A percentile compares a stretch with the other conserved stretches of the same genome.
These are phyloP conservation scores for Asterophora parasitica DNA, from an alignment of 768 basidiomycete genomes.

Conservation along the genomic window DNA sequence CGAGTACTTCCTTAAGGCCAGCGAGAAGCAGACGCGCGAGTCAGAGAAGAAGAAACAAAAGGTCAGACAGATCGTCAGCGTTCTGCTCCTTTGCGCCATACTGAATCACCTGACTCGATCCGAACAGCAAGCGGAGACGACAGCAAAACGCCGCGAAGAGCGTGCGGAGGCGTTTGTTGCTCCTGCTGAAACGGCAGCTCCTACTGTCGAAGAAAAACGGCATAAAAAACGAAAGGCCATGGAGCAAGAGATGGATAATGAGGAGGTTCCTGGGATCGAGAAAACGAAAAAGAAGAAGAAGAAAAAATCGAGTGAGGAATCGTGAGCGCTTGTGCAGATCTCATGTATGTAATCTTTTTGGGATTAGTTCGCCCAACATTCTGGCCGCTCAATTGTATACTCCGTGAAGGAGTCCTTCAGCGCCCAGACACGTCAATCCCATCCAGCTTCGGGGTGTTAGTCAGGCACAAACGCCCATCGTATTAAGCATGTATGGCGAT, in stretches of 20 bases:
- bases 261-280: slow-evolving; percentile 18
- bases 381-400: too few relatives aligned
- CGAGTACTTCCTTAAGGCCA: slow-evolving; percentile 95
- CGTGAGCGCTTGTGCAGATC: not conserved
- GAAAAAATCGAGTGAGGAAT: slow-evolving; percentile 23
- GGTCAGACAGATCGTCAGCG: slow-evolving; percentile 30
- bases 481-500: too few relatives aligned
- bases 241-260: slow-evolving; percentile 28
- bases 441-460: too few relatives aligned
- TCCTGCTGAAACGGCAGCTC: slow-evolving; percentile 71
- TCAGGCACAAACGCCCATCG: too few relatives aligned
- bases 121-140: slow-evolving; percentile 76
- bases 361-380: not conserved
- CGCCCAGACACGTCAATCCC: too few relatives aligned
- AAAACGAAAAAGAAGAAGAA: slow-evolving; percentile 30
- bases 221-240: slow-evolving; percentile 43
- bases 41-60: slow-evolving; percentile 70
- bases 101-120: slow-evolving; percentile 1
- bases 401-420: too few relatives aligned
- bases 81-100: not conserved
- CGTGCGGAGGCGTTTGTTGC: slow-evolving; percentile 87
- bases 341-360: not conserved
- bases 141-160: slow-evolving; percentile 66
- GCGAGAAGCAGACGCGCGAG: slow-evolving; percentile 79
- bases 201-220: slow-evolving; percentile 75